Evolutionary conservation across 345 rosid species (phyloP).

Genomic region (Eutrema yunnanense): DNA sequence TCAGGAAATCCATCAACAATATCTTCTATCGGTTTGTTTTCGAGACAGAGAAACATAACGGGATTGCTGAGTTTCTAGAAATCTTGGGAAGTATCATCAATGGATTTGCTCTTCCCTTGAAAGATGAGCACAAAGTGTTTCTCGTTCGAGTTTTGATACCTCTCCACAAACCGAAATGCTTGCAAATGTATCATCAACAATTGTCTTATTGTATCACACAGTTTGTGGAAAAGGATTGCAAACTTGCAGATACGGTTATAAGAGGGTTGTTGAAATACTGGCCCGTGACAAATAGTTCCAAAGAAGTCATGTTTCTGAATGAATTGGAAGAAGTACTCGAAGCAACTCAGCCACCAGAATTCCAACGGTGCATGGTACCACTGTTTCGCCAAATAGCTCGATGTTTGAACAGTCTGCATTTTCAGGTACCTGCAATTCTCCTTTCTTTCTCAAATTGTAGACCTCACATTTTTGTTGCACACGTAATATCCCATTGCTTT

Average conservation of each 20-base stretch:
- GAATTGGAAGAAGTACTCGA: conserved; percentile 73
- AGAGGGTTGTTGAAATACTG: conserved; percentile 61
- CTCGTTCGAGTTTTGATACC: conserved; percentile 61
- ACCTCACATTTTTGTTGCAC: background rate
- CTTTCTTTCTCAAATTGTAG: background rate
- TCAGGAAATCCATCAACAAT: conserved; percentile 63
- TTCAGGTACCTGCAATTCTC: conserved; percentile 47
- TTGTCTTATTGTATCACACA: conserved; percentile 59
- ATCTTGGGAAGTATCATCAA: conserved; percentile 71
- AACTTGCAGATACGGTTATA: conserved; percentile 57
- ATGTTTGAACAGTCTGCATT: conserved; percentile 67
- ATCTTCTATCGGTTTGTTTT: conserved; percentile 57
- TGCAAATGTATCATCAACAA: conserved; percentile 67
- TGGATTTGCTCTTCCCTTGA: conserved; percentile 70
- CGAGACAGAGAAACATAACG: conserved; percentile 71
- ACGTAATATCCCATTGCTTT: background rate
- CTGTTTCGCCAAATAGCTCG: conserved; percentile 60
- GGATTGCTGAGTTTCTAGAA: conserved; percentile 67
- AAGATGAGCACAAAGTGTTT: conserved; percentile 70
- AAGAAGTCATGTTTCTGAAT: conserved; percentile 63
- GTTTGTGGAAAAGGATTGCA: conserved; percentile 71
- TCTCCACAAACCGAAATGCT: conserved; percentile 66
- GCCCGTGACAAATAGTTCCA: conserved; percentile 67
- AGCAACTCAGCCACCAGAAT: conserved; percentile 66
- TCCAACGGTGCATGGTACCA: conserved; percentile 66